Evolutionary conservation across 345 rosid genomes (phyloP).

Genomic region (Linum tenue): DNA sequence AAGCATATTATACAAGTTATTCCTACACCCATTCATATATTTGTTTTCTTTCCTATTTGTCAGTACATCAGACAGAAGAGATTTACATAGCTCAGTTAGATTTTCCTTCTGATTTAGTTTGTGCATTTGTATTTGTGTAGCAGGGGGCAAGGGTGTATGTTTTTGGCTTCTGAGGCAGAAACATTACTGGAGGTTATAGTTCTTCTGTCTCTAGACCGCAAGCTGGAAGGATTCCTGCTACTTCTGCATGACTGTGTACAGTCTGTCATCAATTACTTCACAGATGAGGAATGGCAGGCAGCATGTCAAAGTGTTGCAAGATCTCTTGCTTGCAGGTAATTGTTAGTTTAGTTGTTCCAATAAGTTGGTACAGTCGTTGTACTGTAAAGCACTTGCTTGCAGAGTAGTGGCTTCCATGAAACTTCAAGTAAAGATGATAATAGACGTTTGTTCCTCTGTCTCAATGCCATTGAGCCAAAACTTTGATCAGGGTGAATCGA

Average conservation of each 20-base stretch:
- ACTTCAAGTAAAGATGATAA: too few species aligned
- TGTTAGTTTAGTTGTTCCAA: background rate
- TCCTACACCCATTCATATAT: background rate
- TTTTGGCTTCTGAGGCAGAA: conserved; percentile 51
- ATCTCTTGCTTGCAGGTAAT: conserved; percentile 62
- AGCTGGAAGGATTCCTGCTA: conserved; percentile 49
- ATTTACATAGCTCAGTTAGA: too few species aligned
- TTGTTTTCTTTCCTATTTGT: background rate
- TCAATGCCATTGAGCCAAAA: too few species aligned
- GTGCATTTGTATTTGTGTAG: conserved; percentile 5
- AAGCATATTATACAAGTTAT: background rate
- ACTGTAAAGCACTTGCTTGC: too few species aligned
- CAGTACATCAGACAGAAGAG: background rate
- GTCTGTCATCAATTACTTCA: conserved; percentile 46
- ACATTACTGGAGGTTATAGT: conserved; percentile 42
- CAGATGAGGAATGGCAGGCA: conserved; percentile 65
- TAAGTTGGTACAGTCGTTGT: too few species aligned
- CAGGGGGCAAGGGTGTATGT: conserved; percentile 43
- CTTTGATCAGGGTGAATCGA: background rate
- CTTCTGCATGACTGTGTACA: conserved; percentile 40
- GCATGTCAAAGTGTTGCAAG: conserved; percentile 53
- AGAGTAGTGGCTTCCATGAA: too few species aligned
- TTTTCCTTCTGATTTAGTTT: background rate
- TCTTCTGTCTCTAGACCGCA: conserved; percentile 49
- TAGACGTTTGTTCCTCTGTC: too few species aligned